These are phyloP conservation scores for Epichloe gansuensis DNA, from an alignment of 2,329 filamentous ascomycete species.

Conservation along the genomic window DNA sequence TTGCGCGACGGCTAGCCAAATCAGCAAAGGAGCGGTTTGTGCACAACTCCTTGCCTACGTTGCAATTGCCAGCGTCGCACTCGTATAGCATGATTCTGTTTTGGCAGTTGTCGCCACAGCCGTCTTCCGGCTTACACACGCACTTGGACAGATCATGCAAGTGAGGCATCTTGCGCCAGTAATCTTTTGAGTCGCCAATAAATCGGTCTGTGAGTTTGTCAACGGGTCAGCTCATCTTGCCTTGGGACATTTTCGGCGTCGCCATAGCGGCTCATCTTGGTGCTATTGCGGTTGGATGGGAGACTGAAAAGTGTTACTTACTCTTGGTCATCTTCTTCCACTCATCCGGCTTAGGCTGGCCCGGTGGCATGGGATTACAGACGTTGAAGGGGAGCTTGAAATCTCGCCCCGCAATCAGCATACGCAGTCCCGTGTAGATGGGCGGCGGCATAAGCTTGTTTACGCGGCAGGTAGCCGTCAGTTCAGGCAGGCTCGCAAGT, in stretches of 20 bases:
- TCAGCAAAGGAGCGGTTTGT: slow-evolving; percentile 80
- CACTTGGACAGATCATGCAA: slow-evolving; percentile 66
- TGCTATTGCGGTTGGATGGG: background rate
- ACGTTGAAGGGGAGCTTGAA: slow-evolving; percentile 86
- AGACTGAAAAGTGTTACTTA: slow-evolving; percentile 25
- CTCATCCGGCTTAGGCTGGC: slow-evolving; percentile 83
- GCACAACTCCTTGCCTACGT: slow-evolving; percentile 59
- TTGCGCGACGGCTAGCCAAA: slow-evolving; percentile 61
- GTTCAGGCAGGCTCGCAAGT: slow-evolving; percentile 34
- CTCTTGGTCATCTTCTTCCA: slow-evolving; percentile 89
- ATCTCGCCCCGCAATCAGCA: slow-evolving; percentile 60
- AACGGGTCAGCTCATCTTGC: background rate
- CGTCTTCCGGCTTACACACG: slow-evolving; percentile 63
- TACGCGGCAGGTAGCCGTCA: slow-evolving; percentile 31
- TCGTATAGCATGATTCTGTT: slow-evolving; percentile 97
- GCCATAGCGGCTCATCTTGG: background rate
- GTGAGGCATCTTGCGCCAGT: slow-evolving; percentile 70
- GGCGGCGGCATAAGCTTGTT: slow-evolving; percentile 58
- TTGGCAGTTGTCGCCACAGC: slow-evolving; percentile 81
- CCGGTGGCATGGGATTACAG: slow-evolving; percentile 74
- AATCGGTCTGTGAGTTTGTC: slow-evolving; percentile 57
- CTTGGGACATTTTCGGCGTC: too few species aligned
- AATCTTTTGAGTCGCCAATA: slow-evolving; percentile 66
- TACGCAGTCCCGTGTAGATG: slow-evolving; percentile 63
- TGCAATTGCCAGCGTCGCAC: slow-evolving; percentile 84